These are phyloP conservation scores for Ramaria sp. DNA, from an alignment of 768 basidiomycete species.

Conservation along the genomic window DNA sequence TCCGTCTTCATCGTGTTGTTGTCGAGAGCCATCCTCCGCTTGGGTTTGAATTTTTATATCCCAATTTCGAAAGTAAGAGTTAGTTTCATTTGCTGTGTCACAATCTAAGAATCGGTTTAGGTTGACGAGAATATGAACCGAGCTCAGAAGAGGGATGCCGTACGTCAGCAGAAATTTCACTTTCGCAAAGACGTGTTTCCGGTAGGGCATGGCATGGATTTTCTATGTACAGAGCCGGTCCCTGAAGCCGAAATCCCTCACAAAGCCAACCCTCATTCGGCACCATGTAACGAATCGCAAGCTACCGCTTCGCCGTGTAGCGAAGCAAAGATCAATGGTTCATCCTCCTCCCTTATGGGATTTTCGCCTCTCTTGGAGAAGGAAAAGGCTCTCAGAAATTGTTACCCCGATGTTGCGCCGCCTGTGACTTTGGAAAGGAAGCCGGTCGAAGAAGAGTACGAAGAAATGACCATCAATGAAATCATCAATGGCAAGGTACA, in stretches of 20 bases:
- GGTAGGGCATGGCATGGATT: conserved; percentile 21
- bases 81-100: conserved; percentile 1
- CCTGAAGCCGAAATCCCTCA: background rate
- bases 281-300: background rate
- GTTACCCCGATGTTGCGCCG: conserved; percentile 51
- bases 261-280: background rate
- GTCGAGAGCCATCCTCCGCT: conserved; percentile 85
- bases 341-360: background rate
- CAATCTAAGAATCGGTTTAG: conserved; percentile 28
- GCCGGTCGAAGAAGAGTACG: conserved; percentile 73
- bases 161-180: conserved; percentile 63
- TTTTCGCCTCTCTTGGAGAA: too few relatives aligned
- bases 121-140: conserved; percentile 95
- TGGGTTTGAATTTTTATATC: conserved; percentile 89
- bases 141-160: conserved; percentile 79
- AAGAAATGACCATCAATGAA: conserved; percentile 85
- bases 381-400: conserved; percentile 58
- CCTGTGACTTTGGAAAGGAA: conserved; percentile 29
- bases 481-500: conserved; percentile 87
- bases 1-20: conserved; percentile 90
- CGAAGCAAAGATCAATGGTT: background rate
- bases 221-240: background rate
- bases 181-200: conserved; percentile 85
- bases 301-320: background rate
- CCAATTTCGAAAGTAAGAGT: conserved; percentile 84